These are phyloP conservation scores for Rhodotorula sp. DNA, from an alignment of 1,284 basidiomycete genomes.

Conservation along the genomic window DNA sequence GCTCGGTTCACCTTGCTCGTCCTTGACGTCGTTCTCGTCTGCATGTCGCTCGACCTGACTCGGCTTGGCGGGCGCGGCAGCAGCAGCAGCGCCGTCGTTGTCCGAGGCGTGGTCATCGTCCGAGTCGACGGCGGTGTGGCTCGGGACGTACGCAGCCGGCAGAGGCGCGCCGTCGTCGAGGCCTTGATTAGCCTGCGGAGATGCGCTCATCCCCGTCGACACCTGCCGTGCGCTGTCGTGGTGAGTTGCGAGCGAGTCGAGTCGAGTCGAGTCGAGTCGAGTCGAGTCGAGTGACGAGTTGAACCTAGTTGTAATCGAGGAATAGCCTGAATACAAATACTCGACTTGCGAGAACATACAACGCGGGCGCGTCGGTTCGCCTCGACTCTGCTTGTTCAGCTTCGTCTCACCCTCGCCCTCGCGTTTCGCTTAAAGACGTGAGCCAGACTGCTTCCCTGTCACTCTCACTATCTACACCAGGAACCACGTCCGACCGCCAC, in stretches of 20 bases:
- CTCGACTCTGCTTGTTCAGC: background rate
- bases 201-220: conserved; percentile 9
- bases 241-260: background rate
- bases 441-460: background rate
- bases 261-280: no score
- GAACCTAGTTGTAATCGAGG: background rate
- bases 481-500: background rate
- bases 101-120: background rate
- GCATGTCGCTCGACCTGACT: conserved; percentile 46
- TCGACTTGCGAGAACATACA: background rate
- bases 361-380: background rate
- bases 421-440: background rate
- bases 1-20: conserved; percentile 47
- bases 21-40: conserved; percentile 59
- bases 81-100: background rate
- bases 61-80: conserved; percentile 22
- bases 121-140: conserved; percentile 12
- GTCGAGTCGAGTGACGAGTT: background rate
- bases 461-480: no score
- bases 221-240: no score
- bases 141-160: conserved; percentile 3
- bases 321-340: background rate
- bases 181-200: conserved; percentile 22
- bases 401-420: conserved; percentile 1
- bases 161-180: conserved; percentile 24